Conservation (phyloP, 2,329 filamentous ascomycete genomes). For the Hymenoscyphus fraxineus region DNA sequence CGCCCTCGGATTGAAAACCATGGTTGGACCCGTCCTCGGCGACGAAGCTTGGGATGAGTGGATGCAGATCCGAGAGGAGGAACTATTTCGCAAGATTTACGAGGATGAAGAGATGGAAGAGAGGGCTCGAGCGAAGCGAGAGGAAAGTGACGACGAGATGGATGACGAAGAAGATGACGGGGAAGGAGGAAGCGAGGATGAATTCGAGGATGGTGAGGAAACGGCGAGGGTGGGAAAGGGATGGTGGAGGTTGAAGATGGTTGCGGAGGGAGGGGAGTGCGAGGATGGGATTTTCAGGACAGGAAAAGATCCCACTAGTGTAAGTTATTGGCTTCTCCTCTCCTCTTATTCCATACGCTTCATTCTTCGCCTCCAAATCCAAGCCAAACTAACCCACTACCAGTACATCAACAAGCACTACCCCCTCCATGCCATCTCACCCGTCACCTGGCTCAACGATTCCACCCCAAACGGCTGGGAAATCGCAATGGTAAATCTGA, state of each 20-base stretch:
- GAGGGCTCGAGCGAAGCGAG: not conserved
- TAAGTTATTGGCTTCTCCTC: slow-evolving; percentile 1
- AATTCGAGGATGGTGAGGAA: not conserved
- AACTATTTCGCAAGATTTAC: slow-evolving; percentile 10
- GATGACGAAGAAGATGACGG: not conserved
- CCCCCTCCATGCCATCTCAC: slow-evolving; percentile 7
- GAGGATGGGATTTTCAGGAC: slow-evolving; percentile 3
- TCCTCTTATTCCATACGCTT: not conserved
- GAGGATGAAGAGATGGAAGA: slow-evolving; percentile 2
- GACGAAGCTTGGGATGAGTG: slow-evolving; percentile 19
- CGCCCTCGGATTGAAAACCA: slow-evolving; percentile 33
- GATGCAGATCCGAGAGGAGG: slow-evolving; percentile 8
- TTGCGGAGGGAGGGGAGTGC: slow-evolving; percentile 4
- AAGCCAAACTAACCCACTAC: not conserved
- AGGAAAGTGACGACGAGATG: slow-evolving; percentile 8
- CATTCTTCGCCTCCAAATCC: not conserved
- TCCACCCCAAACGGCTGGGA: slow-evolving; percentile 14
- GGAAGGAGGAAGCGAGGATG: not conserved
- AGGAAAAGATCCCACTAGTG: slow-evolving; percentile 12
- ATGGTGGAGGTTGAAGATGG: slow-evolving; percentile 15
- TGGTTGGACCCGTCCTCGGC: slow-evolving; percentile 32
- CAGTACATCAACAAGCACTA: slow-evolving; percentile 16
- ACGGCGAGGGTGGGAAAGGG: slow-evolving; percentile 10
- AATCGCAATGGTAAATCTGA: slow-evolving; percentile 15
- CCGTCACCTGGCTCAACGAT: slow-evolving; percentile 18